Base-by-base conservation (phyloP, 2,329 filamentous ascomycete genomes). In the Calycina herbarum region DNA sequence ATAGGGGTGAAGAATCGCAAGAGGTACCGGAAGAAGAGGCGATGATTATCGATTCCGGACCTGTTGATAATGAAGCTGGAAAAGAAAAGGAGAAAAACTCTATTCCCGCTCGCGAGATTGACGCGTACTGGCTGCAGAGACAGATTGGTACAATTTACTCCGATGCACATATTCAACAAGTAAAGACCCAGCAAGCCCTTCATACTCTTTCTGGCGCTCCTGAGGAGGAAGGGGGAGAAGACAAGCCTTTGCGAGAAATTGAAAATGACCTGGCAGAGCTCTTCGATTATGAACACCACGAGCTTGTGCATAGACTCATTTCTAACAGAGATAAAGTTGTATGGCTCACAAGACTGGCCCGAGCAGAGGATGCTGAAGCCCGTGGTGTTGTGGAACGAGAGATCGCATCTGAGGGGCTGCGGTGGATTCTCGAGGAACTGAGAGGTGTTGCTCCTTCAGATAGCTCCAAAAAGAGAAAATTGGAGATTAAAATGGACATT, bases 251-350 rank as follows among this genome's bases (percentile, higher is more conserved):
- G 35, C 89, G 94, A 73, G 94, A 99, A 74, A 94, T 98, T 64
- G 95, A 99, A 75, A 99, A 99, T 77, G 95, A 99, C 69, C 83
- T 99, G 65, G 98, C 98, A 91, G 95, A 97, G 73, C 85, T 99
- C 0, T 98, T 99, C 73, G 95, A 99, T 74, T 99, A 96, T 74
- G 94, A 98, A 73, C 91, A 97, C 74, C 93, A 96, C 67, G 93
- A 97, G 69, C 84, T 97, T 63, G 95, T 98, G 31, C 89, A 92
- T 69, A 94, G 93, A 77, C 85, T 99, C 17, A 93, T 98, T 64
- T 87, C 90, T 71, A 99, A 99, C 78, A 87, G 93, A 65, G 92
- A 97, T 73, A 96, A 95, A 81, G 88, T 99, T 64, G 92, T 97
- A 11, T 99, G 96, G 95, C 90, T 96, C 51, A 98, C 94, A 11